A percentile compares a stretch with the other conserved stretches of the same genome.
Conservation (phyloP, 106 monocot genomes). For the Allium sativum region DNA sequence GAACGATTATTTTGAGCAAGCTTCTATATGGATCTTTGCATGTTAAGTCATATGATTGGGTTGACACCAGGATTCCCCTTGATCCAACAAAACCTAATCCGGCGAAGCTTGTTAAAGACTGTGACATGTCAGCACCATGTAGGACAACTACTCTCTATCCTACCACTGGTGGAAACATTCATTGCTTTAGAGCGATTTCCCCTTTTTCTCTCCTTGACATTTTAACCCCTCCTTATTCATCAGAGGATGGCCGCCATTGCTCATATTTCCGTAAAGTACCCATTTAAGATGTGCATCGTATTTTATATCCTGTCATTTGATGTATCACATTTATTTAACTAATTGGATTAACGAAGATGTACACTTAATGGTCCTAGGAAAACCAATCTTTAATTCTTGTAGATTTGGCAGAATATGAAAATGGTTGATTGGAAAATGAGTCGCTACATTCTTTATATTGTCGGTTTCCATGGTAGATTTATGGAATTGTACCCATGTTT, state of each 20-base stretch:
- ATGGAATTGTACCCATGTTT: too few species aligned
- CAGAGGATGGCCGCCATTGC: conserved; percentile 70
- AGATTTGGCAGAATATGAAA: too few species aligned
- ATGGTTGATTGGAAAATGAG: too few species aligned
- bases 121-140: conserved; percentile 78
- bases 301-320: too few species aligned
- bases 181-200: conserved; percentile 63
- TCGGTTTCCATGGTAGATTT: too few species aligned
- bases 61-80: conserved; percentile 19
- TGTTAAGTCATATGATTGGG: conserved; percentile 88
- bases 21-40: conserved; percentile 74
- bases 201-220: conserved; percentile 81
- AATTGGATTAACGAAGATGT: too few species aligned
- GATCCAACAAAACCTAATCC: conserved; percentile 45
- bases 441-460: too few species aligned
- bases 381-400: too few species aligned
- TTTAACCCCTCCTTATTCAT: conserved; percentile 81
- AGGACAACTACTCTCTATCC: conserved; percentile 68
- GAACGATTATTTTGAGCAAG: conserved; percentile 95
- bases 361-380: too few species aligned
- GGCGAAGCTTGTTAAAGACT: conserved; percentile 57
- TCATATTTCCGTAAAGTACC: conserved; percentile 55
- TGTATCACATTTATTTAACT: too few species aligned
- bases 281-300: too few species aligned
- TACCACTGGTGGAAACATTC: conserved; percentile 66